A percentile compares a stretch with the other conserved stretches of the same genome.
Conservation (phyloP, 2,329 filamentous ascomycete species). For the Clonostachys chloroleuca region DNA sequence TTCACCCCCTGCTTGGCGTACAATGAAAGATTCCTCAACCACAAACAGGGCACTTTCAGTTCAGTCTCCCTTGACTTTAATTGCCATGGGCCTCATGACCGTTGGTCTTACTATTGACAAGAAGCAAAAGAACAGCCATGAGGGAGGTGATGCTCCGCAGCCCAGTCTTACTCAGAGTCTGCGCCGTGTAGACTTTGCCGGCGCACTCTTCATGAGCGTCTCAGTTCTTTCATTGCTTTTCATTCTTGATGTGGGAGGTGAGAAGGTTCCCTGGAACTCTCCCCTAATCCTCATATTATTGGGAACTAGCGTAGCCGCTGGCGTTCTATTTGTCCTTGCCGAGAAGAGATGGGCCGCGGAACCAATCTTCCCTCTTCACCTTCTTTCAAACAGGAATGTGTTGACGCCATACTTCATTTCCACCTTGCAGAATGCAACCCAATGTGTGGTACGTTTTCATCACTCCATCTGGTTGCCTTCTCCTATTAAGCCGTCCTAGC, state of each 20-base stretch:
- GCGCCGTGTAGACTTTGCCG: slow-evolving; percentile 67
- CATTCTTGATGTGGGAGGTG: slow-evolving; percentile 64
- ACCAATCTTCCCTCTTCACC: slow-evolving; percentile 70
- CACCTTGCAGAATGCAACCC: slow-evolving; percentile 63
- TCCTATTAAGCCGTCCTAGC: slow-evolving; percentile 1
- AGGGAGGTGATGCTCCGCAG: slow-evolving; percentile 27
- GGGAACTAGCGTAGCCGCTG: slow-evolving; percentile 25
- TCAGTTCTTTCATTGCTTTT: slow-evolving; percentile 64
- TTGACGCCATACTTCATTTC: slow-evolving; percentile 67
- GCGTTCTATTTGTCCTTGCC: slow-evolving; percentile 59
- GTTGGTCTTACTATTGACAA: slow-evolving; percentile 58
- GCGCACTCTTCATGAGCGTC: slow-evolving; percentile 59
- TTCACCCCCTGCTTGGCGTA: too few species aligned
- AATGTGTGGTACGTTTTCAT: slow-evolving; percentile 26
- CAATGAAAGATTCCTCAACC: too few species aligned
- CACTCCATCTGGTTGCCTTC: too few species aligned
- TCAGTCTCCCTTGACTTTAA: slow-evolving; percentile 63
- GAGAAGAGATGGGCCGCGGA: slow-evolving; percentile 64
- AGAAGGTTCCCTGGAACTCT: slow-evolving; percentile 65
- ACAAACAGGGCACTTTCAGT: slow-evolving; percentile 49
- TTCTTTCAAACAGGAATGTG: slow-evolving; percentile 64
- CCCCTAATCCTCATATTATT: slow-evolving; percentile 53
- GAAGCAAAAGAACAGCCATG: slow-evolving; percentile 27
- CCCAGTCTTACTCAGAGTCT: slow-evolving; percentile 39
- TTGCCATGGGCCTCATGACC: slow-evolving; percentile 61